phyloP scores from a whole-genome alignment of 768 basidiomycete species.

The Termitomyces sp. region DNA sequence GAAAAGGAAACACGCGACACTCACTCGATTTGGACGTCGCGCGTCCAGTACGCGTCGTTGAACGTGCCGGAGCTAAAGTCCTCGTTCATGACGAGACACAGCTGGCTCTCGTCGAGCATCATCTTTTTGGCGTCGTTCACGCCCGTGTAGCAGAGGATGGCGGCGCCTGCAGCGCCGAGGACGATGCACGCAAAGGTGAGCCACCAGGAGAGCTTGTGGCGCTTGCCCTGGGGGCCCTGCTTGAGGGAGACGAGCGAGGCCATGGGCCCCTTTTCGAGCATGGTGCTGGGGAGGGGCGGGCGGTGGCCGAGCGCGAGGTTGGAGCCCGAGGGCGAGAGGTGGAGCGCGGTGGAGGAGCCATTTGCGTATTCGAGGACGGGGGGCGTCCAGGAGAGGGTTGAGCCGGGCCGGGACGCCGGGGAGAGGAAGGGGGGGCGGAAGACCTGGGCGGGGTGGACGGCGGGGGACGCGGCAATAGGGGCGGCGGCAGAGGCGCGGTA shows the following conservation, averaged over 20 bases:
- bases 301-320: conserved; percentile 29
- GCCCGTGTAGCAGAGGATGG: conserved; percentile 49
- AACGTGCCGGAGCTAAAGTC: conserved; percentile 47
- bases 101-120: conserved; percentile 33
- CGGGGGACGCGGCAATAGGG: conserved; percentile 25
- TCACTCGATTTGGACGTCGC: conserved; percentile 65
- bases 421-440: conserved; percentile 71
- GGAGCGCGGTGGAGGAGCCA: conserved; percentile 20
- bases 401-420: conserved; percentile 62
- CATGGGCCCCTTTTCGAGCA: conserved; percentile 29
- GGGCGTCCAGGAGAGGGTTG: conserved; percentile 49
- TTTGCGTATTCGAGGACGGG: conserved; percentile 21
- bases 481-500: conserved; percentile 43
- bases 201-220: conserved; percentile 28
- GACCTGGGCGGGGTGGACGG: conserved; percentile 42
- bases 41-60: conserved; percentile 53
- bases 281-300: conserved; percentile 47
- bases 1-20: conserved; percentile 13
- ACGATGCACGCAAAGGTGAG: conserved; percentile 50
- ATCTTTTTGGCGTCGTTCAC: conserved; percentile 33
- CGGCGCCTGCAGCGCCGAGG: conserved; percentile 50
- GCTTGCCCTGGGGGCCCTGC: not conserved
- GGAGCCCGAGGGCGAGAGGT: conserved; percentile 20
- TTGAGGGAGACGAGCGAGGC: not conserved
- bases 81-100: conserved; percentile 69